phyloP scores from a whole-genome alignment of 2,329 filamentous ascomycete species.

The Cladosporium sp. region DNA sequence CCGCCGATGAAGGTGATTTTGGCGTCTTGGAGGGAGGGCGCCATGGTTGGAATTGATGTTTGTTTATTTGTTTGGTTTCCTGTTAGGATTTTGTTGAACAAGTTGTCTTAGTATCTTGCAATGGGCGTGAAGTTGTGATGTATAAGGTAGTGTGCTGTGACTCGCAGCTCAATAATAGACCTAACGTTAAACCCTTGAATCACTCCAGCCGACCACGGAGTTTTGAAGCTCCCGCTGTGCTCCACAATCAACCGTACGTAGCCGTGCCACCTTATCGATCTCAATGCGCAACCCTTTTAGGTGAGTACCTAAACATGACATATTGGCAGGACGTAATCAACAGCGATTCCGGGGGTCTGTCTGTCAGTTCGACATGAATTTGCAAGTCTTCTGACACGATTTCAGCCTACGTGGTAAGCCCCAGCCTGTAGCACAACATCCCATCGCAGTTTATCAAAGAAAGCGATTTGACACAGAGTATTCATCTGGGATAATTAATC shows the following conservation, averaged over 20 bases:
- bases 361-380: background rate
- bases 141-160: background rate
- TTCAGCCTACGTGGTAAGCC: too few relatives aligned
- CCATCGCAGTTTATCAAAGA: background rate
- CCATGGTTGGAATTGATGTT: background rate
- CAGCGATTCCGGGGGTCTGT: background rate
- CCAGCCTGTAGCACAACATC: background rate
- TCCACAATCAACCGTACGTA: slow-evolving; percentile 11
- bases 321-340: background rate
- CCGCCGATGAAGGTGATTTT: slow-evolving; percentile 24
- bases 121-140: background rate
- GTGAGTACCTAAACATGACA: background rate
- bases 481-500: background rate
- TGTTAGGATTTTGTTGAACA: background rate
- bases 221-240: background rate
- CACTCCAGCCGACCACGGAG: background rate
- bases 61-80: background rate
- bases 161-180: background rate
- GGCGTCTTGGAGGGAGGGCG: slow-evolving; percentile 12
- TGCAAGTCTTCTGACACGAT: too few relatives aligned
- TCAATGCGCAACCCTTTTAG: background rate
- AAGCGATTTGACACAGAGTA: too few relatives aligned
- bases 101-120: background rate
- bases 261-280: background rate
- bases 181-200: background rate